phyloP scores from a whole-genome alignment of 345 rosid genomes.

The Gossypium turneri region DNA sequence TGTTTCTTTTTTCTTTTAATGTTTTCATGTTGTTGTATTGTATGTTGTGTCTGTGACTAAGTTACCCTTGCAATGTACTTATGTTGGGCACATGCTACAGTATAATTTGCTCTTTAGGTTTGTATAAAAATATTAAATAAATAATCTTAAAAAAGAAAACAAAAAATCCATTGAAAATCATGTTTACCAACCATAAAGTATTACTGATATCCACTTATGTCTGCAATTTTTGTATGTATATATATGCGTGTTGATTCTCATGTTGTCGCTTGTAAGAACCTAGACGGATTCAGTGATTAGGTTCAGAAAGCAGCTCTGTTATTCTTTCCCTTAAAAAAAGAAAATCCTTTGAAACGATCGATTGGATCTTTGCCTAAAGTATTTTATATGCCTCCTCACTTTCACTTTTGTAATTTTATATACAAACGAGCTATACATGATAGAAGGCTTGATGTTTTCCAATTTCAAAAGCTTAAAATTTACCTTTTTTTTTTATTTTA shows the following conservation, averaged over 20 bases:
- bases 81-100: neutral
- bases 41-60: conserved; percentile 3
- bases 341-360: neutral
- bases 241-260: no score
- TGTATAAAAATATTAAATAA: neutral
- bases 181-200: neutral
- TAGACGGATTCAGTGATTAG: neutral
- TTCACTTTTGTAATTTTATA: neutral
- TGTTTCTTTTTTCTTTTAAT: neutral
- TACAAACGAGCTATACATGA: no score
- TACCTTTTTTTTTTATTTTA: no score
- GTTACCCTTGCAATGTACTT: neutral
- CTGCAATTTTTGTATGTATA: no score
- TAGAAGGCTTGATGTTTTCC: no score
- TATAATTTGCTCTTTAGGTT: neutral
- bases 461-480: no score
- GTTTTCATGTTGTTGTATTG: neutral
- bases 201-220: neutral
- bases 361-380: neutral
- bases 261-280: neutral
- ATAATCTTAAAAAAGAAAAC: neutral
- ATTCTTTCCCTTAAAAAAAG: neutral
- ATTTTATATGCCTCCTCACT: neutral
- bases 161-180: neutral
- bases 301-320: neutral